phyloP scores from a whole-genome alignment of 2,329 filamentous ascomycete genomes.

The Ceratocystiopsis sp. region DNA sequence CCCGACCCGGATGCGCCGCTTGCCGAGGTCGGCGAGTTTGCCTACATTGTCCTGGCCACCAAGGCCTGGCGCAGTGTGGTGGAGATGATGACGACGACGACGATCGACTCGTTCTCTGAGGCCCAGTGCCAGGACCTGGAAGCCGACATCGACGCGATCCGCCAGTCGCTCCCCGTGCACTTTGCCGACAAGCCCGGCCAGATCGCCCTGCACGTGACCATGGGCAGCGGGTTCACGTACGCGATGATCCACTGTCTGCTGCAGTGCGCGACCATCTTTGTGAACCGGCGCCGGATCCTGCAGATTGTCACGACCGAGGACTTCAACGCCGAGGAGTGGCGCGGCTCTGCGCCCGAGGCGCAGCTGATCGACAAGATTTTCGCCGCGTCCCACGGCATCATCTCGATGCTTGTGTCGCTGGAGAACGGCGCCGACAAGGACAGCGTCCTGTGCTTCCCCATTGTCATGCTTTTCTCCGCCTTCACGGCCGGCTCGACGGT shows the following conservation, averaged over 20 bases:
- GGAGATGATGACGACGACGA: constrained; percentile 40
- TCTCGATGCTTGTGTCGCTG: constrained; percentile 36
- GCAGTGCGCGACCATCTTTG: constrained; percentile 43
- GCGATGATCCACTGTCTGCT: constrained; percentile 46
- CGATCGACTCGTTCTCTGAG: constrained; percentile 34
- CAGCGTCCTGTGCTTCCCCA: constrained; percentile 40
- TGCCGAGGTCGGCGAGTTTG: constrained; percentile 43
- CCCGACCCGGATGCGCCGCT: constrained; percentile 21
- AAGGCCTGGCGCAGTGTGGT: constrained; percentile 46
- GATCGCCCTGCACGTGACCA: constrained; percentile 45
- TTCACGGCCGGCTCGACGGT: constrained; percentile 45
- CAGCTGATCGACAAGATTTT: constrained; percentile 39
- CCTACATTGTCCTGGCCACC: constrained; percentile 42
- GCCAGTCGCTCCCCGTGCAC: constrained; percentile 37
- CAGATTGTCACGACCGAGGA: constrained; percentile 36
- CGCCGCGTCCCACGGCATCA: constrained; percentile 40
- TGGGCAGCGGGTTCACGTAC: constrained; percentile 45
- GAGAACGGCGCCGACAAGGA: constrained; percentile 41
- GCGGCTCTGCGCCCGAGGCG: constrained; percentile 25
- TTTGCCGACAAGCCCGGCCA: constrained; percentile 44
- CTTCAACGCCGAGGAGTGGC: constrained; percentile 38
- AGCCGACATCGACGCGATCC: constrained; percentile 36
- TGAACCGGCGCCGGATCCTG: constrained; percentile 40
- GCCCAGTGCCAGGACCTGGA: constrained; percentile 33
- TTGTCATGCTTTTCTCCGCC: constrained; percentile 46